Percentiles rank a stretch among this genome's conserved stretches.
Conservation (phyloP, 1,139 yeast genomes). For the Candida sp. region DNA sequence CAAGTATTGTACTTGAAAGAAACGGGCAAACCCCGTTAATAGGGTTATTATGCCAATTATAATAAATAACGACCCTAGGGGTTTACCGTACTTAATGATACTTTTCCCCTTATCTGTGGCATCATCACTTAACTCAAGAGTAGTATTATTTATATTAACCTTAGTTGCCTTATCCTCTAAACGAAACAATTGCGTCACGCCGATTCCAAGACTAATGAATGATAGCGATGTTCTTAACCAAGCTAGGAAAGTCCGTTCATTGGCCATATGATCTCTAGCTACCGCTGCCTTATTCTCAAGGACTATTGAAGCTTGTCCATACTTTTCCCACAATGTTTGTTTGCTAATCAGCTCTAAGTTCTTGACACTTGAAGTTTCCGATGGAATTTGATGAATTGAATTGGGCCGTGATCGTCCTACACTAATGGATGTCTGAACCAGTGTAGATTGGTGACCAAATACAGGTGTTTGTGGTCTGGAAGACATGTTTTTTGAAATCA, state of each 20-base stretch:
- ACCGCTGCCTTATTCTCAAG: constrained; percentile 47
- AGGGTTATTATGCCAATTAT: constrained; percentile 33
- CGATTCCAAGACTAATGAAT: constrained; percentile 41
- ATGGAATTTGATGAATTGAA: not conserved
- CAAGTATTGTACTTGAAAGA: constrained; percentile 31
- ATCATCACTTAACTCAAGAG: constrained; percentile 9
- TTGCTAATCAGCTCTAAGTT: not conserved
- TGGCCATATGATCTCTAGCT: constrained; percentile 60
- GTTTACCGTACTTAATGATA: constrained; percentile 28
- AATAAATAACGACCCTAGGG: constrained; percentile 34
- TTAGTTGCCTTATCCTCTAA: constrained; percentile 20
- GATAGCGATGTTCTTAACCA: constrained; percentile 63
- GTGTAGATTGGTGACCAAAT: not conserved
- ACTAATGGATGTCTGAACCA: not conserved
- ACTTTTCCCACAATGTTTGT: not conserved
- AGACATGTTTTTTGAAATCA: no score
- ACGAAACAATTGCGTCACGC: constrained; percentile 39
- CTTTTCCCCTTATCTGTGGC: constrained; percentile 5
- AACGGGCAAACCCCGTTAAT: constrained; percentile 29
- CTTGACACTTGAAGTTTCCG: not conserved
- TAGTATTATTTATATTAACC: constrained; percentile 13
- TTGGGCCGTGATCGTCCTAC: not conserved
- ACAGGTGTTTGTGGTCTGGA: not conserved
- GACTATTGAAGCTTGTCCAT: constrained; percentile 18
- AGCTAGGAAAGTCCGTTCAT: constrained; percentile 75